Percentiles rank a stretch among this genome's conserved stretches.
These are phyloP conservation scores for Fomitopsis pulvina DNA, from an alignment of 768 basidiomycete species.

Conservation along the genomic window DNA sequence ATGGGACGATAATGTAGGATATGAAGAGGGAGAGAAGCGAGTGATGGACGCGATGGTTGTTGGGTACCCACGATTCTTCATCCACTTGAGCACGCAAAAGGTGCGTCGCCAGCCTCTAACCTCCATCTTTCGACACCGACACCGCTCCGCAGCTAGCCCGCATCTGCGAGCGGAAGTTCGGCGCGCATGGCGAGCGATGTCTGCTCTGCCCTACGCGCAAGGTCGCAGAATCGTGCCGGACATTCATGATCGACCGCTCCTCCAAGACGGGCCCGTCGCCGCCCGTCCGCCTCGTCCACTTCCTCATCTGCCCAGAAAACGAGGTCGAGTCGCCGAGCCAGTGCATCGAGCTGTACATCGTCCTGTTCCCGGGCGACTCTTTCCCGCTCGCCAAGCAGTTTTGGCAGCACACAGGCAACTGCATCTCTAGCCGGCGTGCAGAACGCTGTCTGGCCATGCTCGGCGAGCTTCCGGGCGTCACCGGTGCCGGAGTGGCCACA, in stretches of 20 bases:
- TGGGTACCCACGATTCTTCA: constrained; percentile 94
- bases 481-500: constrained; percentile 2
- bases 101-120: constrained; percentile 36
- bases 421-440: constrained; percentile 83
- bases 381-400: constrained; percentile 77
- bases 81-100: constrained; percentile 79
- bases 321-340: constrained; percentile 22
- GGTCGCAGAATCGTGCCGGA: constrained; percentile 69
- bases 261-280: constrained; percentile 34
- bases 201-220: constrained; percentile 72
- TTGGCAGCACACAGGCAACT: constrained; percentile 93
- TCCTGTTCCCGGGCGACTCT: constrained; percentile 60
- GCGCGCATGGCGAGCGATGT: constrained; percentile 60
- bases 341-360: constrained; percentile 70
- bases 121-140: neutral
- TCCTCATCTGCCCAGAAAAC: constrained; percentile 62
- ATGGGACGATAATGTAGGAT: constrained; percentile 87
- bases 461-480: constrained; percentile 21
- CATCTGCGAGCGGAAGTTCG: constrained; percentile 77
- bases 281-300: constrained; percentile 56
- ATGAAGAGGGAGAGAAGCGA: constrained; percentile 83
- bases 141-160: constrained; percentile 65
- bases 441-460: constrained; percentile 76
- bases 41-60: constrained; percentile 75
- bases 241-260: constrained; percentile 57